Evolutionary conservation across 345 rosid species (phyloP), one percentile per base, ranked within the genome.

Genomic region (Toxicodendron radicans): DNA sequence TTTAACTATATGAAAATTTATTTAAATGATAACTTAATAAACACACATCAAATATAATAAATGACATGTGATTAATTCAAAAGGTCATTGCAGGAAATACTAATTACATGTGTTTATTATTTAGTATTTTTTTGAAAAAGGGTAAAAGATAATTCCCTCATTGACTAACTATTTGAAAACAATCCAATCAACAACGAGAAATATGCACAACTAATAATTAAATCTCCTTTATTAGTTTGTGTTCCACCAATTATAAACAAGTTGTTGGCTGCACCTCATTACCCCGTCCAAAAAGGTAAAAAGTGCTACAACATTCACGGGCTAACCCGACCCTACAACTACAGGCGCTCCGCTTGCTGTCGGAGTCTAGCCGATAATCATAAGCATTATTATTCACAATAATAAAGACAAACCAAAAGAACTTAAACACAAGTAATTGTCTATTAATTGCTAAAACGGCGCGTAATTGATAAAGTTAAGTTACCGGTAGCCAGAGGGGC

Each of bases 281-380:
- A 0, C 8, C 18, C 35, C 30, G 32, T 49, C 38, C n/a, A 0
- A 9, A 48, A 46, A 66, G 48, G 70, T 16, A 1, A 10, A 65
- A 23, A 7, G 69, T 65, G 56, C 23, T 38, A n/a, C 54, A 2
- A 3, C 4, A 51, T 51, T 56, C 0, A n/a, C 38, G 54, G 35
- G 46, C 69, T 13, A 14, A 5, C 17, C 18, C 54, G 18, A 21
- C 33, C 11, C 18, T 63, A 3, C 17, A 10, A 0, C n/a, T 14
- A 51, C 6, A 16, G n/a, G 68, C 18, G 65, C 18, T 51, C 2
- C 33, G 54, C 16, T 35, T 38, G 66, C 46, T 18, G n/a, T 30
- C 60, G 14, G 20, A 32, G 75, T 56, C 43, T 45, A n/a, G 70
- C 76, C 64, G 45, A 54, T 14, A 1, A 23, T 23, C 38, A 35